Base-by-base conservation (phyloP, 1,284 basidiomycete species). In the Ganoderma sinense region DNA sequence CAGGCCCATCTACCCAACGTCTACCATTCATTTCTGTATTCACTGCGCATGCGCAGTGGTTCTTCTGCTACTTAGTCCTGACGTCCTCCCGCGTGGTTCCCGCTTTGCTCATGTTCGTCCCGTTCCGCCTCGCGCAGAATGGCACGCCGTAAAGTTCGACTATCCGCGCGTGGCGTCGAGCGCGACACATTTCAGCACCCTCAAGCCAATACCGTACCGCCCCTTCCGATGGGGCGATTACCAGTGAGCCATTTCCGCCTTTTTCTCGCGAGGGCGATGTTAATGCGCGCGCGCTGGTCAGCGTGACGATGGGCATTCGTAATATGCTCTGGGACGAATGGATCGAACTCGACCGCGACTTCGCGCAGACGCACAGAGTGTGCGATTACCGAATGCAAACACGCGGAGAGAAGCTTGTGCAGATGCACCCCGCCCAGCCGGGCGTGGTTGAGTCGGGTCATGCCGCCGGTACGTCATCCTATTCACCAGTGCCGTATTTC, bases 231-330 rank as follows among this genome's bases (percentile, higher is more conserved):
- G 85, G 85, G 89, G 89, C 18, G 82, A 86, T 65, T 90, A 90
- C 76, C 86, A 89, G 89, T 91, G 66, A 76, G 88, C 84, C n/a
- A 43, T 26, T 26, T 56, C 16, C 7, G 1, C 13, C 36, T 8
- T n/a, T 16, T n/a, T 41, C 16, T 23, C 33, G 4, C 33, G 2
- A 11, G 20, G 39, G 18, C 5, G 16, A 23, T 26, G 29, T 4
- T 20, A 18, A 16, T 39, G 39, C 53, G 48, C 39, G n/a, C 48
- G 18, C 20, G 0, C n/a, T 43, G 23, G n/a, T 4, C 59, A 92
- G 91, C 74, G 85, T 92, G 39, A 92, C 89, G 18, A 92, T 92
- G 91, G 91, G 90, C 68, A 88, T 92, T 71, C 85, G 89, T 26
- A 83, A 79, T 66, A 91, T 93, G 90, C 82, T 82, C 14, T 92